Evolutionary conservation across 1,284 basidiomycete genomes (phyloP).

Genomic region (Leccinum griseonigrum): DNA sequence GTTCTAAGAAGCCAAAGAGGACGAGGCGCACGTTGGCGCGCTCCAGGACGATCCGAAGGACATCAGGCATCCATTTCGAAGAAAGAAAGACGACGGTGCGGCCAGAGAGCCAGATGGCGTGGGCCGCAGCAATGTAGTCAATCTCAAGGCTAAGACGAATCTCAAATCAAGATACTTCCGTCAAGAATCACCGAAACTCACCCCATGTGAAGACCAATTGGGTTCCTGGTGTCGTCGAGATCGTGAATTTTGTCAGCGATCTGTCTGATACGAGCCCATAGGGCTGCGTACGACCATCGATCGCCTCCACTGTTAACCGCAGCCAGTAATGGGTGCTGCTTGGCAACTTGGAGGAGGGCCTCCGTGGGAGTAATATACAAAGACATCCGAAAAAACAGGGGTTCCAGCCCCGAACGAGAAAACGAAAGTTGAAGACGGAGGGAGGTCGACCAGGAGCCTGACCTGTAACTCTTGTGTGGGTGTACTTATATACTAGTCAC

Average conservation of each 20-base stretch:
- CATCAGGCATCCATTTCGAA: constrained; percentile 24
- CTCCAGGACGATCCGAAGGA: constrained; percentile 20
- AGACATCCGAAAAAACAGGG: constrained; percentile 15
- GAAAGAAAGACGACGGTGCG: constrained; percentile 28
- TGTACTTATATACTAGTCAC: constrained; percentile 11
- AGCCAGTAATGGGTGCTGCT: constrained; percentile 20
- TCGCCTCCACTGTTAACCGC: constrained; percentile 19
- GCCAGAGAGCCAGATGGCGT: constrained; percentile 28
- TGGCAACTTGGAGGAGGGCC: constrained; percentile 28
- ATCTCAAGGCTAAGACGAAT: constrained; percentile 20
- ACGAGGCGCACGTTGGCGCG: constrained; percentile 20
- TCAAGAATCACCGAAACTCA: constrained; percentile 5
- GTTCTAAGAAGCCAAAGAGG: constrained; percentile 18
- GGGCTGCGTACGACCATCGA: constrained; percentile 28
- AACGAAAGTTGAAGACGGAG: constrained; percentile 3
- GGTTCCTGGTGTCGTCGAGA: constrained; percentile 13
- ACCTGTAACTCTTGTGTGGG: neutral
- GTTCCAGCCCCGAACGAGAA: constrained; percentile 21
- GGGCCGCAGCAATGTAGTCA: constrained; percentile 27
- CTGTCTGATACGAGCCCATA: constrained; percentile 27
- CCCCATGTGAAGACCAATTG: constrained; percentile 28
- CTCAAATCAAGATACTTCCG: neutral
- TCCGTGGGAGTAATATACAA: constrained; percentile 24
- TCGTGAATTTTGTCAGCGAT: constrained; percentile 20
- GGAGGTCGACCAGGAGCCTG: constrained; percentile 26